A percentile compares a stretch with the other conserved stretches of the same genome.
Conservation (phyloP, 306 rosid species). For the Corylus heterophylla region DNA sequence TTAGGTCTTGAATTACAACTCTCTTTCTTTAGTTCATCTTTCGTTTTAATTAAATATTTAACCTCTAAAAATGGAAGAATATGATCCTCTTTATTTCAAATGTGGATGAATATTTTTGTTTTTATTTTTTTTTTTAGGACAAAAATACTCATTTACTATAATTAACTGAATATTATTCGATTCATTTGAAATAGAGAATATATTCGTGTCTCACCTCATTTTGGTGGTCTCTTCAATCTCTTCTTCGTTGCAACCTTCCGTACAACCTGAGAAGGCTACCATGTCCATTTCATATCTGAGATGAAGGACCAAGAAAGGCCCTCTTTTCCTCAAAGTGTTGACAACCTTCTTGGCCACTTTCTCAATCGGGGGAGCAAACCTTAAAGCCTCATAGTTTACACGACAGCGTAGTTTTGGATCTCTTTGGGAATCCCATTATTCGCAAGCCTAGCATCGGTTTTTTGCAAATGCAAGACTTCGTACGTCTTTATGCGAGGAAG, state of each 20-base stretch:
- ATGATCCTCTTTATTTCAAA: too few species aligned
- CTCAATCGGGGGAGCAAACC: slow-evolving; percentile 77
- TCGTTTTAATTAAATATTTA: too few species aligned
- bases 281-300: slow-evolving; percentile 98
- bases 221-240: slow-evolving; percentile 61
- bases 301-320: slow-evolving; percentile 93
- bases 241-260: slow-evolving; percentile 71
- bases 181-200: too few species aligned
- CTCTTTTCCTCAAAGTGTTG: slow-evolving; percentile 66
- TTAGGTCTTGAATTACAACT: too few species aligned
- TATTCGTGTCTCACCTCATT: slow-evolving; percentile 58
- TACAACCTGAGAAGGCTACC: slow-evolving; percentile 94
- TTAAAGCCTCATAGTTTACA: slow-evolving; percentile 70
- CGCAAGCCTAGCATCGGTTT: slow-evolving; percentile 80
- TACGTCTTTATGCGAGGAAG: slow-evolving; percentile 67
- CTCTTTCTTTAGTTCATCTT: too few species aligned
- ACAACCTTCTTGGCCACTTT: slow-evolving; percentile 68
- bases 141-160: too few species aligned
- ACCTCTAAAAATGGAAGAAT: too few species aligned
- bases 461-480: slow-evolving; percentile 75
- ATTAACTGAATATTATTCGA: too few species aligned
- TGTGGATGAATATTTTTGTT: too few species aligned
- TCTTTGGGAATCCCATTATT: slow-evolving; percentile 69
- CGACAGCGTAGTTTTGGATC: slow-evolving; percentile 82
- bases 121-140: too few species aligned